Percentiles rank a stretch among this genome's conserved stretches.
These are phyloP conservation scores for Suillus subaureus DNA, from an alignment of 768 basidiomycete species.

Conservation along the genomic window DNA sequence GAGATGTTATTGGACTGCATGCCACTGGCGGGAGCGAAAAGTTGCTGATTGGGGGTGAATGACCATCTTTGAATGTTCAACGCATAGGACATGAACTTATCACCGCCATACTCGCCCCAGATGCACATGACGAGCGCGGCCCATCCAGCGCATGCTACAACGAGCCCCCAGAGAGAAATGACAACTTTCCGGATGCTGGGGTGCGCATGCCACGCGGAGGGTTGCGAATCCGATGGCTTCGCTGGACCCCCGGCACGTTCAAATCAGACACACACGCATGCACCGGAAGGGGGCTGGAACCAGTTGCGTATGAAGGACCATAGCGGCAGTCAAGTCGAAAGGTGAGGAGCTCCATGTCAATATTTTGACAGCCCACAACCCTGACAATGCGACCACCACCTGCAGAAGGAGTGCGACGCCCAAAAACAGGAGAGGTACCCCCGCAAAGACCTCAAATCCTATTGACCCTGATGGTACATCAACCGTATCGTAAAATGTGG, in stretches of 20 bases:
- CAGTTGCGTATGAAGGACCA: background rate
- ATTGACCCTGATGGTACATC: no score
- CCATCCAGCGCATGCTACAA: constrained; percentile 18
- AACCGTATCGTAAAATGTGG: no score
- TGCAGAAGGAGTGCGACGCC: background rate
- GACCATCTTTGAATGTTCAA: constrained; percentile 19
- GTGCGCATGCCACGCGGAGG: background rate
- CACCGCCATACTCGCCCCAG: constrained; percentile 5
- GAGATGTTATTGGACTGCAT: constrained; percentile 17
- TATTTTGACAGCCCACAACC: background rate
- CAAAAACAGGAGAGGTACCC: constrained; percentile 18
- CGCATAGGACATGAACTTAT: no score
- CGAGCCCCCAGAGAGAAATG: background rate
- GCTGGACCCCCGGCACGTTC: background rate
- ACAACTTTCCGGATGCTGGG: background rate
- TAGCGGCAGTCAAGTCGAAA: background rate
- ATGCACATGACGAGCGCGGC: constrained; percentile 16
- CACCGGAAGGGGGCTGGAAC: background rate
- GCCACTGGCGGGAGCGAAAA: no score
- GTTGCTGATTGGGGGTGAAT: constrained; percentile 26
- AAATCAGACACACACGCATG: background rate
- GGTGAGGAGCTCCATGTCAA: background rate
- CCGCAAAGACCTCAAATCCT: no score
- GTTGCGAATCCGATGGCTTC: background rate
- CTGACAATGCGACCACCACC: background rate